These are phyloP conservation scores for Penicillium thymicola DNA, from an alignment of 2,329 filamentous ascomycete species.

Conservation along the genomic window DNA sequence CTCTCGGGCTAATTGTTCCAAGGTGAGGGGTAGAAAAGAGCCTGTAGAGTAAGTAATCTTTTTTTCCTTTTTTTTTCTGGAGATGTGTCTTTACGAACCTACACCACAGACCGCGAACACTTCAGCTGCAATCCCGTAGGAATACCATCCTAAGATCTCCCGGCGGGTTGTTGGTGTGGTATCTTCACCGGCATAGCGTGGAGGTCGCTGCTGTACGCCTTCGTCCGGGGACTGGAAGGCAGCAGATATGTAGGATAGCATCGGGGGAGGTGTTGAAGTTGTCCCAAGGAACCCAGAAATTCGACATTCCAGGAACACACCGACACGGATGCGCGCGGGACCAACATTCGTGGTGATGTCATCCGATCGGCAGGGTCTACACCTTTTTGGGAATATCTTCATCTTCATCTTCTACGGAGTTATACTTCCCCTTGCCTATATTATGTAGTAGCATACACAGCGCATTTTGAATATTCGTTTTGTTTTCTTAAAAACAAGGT, in stretches of 20 bases:
- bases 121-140: constrained; percentile 90
- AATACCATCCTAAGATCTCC: constrained; percentile 87
- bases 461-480: not conserved
- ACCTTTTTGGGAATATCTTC: not conserved
- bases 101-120: constrained; percentile 87
- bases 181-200: constrained; percentile 75
- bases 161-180: constrained; percentile 74
- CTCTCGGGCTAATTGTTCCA: constrained; percentile 87
- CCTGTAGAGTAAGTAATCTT: constrained; percentile 50
- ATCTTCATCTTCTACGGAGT: not conserved
- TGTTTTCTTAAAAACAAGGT: too few relatives aligned
- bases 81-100: constrained; percentile 41
- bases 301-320: not conserved
- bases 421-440: not conserved
- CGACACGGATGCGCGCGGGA: constrained; percentile 11
- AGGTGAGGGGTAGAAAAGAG: constrained; percentile 86
- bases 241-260: constrained; percentile 20
- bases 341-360: constrained; percentile 2
- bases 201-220: constrained; percentile 29
- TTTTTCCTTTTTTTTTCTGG: not conserved
- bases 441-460: not conserved
- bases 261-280: constrained; percentile 7
- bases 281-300: not conserved
- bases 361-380: not conserved
- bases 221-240: constrained; percentile 17